Conservation (phyloP, 306 rosid genomes). For the Mimosa pudica region DNA sequence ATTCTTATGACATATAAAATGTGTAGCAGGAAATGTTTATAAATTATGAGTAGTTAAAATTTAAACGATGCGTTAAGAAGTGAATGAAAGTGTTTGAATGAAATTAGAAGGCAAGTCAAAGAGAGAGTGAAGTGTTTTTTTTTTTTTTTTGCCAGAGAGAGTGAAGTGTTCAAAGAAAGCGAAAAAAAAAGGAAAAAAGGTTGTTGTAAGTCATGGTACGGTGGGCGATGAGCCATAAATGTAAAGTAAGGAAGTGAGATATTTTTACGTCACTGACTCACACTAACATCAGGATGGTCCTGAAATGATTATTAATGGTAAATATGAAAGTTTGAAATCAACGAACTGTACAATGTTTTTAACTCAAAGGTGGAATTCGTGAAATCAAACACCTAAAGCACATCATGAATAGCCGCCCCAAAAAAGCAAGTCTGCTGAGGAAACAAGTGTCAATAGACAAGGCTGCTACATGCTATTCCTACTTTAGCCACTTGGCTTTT, state of each 20-base stretch:
- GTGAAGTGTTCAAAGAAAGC: not conserved
- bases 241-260: not conserved
- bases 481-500: not conserved
- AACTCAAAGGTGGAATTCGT: conserved; percentile 20
- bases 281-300: not conserved
- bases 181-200: not conserved
- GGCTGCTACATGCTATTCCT: too few relatives aligned
- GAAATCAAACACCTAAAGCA: not conserved
- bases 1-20: not conserved
- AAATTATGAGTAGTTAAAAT: not conserved
- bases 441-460: not conserved
- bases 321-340: not conserved
- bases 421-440: not conserved
- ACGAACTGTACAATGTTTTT: conserved; percentile 16
- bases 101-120: not conserved
- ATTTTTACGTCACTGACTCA: not conserved
- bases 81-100: not conserved
- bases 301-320: not conserved
- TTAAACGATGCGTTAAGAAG: not conserved
- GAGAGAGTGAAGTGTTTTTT: not conserved
- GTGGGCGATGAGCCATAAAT: not conserved
- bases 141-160: too few relatives aligned
- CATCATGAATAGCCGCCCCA: not conserved
- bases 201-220: not conserved
- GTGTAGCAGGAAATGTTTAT: not conserved